Evolutionary conservation across 2,329 filamentous ascomycete species (phyloP), one percentile per base, ranked within the genome.

Genomic region (Xylariales sp.): DNA sequence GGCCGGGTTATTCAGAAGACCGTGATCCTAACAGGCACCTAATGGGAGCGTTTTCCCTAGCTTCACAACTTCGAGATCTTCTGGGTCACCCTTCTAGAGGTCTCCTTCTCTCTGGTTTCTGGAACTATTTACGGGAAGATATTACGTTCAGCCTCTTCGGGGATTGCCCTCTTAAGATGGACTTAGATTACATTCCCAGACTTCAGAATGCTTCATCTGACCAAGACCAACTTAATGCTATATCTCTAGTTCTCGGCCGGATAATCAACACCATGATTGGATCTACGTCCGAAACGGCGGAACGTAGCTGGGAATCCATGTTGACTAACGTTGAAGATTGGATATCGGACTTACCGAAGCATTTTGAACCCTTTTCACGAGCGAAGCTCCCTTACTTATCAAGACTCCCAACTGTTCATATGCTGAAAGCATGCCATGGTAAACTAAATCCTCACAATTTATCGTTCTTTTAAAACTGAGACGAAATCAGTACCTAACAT

Each of bases 81-180:
- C 0, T 75, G 72, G 3, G 68, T 8, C 30, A 74, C 0, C 48
- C 72, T 1, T 70, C 72, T 0, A 65, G 74, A 2, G 76, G 77
- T 0, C 70, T 85, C 0, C 68, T 80, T 1, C 76, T 77, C 3
- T 80, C 83, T 0, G 83, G 83, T 0, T 83, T 83, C 62, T 86
- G 83, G 84, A 86, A 86, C 66, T 85, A 85, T 61, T 77, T 86
- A 0, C 79, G 84, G 0, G 83, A 86, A 71, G 83, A 86, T 45
- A 85, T 86, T n/a, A 85, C 84, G 0, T 83, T 85, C n/a, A 83
- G 83, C n/a, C 71, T 86, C 0, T 84, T 83, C 48, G 76, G 81
- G 45, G 72, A 76, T 5, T 81, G 80, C 28, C 77, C 77, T 0
- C 70, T 84, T 0, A 83, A 83, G 68, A 83, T 84, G 62, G 75